Conservation (phyloP, 805 yeast genomes). For the Blastobotrys americana region DNA sequence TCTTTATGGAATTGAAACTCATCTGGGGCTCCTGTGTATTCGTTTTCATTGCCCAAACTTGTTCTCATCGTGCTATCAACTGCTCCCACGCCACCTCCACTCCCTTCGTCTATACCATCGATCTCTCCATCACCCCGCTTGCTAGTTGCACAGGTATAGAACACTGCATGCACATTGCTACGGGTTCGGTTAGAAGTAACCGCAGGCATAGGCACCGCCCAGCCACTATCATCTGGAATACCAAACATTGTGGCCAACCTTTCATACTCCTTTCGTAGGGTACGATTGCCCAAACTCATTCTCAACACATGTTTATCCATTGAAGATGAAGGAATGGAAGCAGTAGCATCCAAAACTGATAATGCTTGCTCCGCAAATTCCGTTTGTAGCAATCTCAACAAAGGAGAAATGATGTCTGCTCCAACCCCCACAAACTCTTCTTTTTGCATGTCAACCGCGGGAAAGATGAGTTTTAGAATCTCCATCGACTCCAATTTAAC, state of each 20-base stretch:
- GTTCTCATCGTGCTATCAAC: slow-evolving; percentile 3
- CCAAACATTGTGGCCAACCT: slow-evolving; percentile 88
- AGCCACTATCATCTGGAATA: slow-evolving; percentile 89
- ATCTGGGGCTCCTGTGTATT: slow-evolving; percentile 15
- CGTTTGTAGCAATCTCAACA: slow-evolving; percentile 68
- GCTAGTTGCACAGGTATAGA: slow-evolving; percentile 62
- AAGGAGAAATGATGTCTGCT: slow-evolving; percentile 89
- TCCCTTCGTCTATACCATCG: slow-evolving; percentile 4
- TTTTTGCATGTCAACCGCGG: slow-evolving; percentile 65
- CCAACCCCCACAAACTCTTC: slow-evolving; percentile 85
- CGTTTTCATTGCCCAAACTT: too few species aligned
- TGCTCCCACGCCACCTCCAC: slow-evolving; percentile 5
- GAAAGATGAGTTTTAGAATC: slow-evolving; percentile 63
- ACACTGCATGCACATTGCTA: slow-evolving; percentile 92
- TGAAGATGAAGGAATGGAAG: slow-evolving; percentile 78
- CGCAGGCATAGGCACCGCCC: slow-evolving; percentile 96
- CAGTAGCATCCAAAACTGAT: slow-evolving; percentile 82
- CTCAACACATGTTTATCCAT: slow-evolving; percentile 86
- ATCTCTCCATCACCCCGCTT: slow-evolving; percentile 1
- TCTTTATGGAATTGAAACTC: slow-evolving; percentile 49
- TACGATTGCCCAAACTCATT: slow-evolving; percentile 80
- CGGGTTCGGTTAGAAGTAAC: slow-evolving; percentile 82
- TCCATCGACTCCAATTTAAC: slow-evolving; percentile 74
- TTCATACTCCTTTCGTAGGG: slow-evolving; percentile 73
- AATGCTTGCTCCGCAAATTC: slow-evolving; percentile 85